These are phyloP conservation scores for Phalaenopsis aphrodite DNA, from an alignment of 106 monocot species.

Conservation along the genomic window DNA sequence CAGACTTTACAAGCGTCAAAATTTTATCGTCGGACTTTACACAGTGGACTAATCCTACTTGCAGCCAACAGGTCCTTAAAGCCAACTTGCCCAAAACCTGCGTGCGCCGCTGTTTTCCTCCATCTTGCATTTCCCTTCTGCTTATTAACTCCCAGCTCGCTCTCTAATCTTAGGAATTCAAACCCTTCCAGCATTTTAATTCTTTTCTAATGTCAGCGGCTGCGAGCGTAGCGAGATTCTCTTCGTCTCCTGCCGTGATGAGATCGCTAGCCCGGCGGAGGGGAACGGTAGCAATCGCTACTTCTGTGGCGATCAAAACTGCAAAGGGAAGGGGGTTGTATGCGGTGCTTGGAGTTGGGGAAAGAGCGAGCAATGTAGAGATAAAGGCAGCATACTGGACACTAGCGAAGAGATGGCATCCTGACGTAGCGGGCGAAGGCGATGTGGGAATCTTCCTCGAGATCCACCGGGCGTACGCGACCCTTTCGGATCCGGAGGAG, in stretches of 20 bases:
- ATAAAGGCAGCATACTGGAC: conserved; percentile 59
- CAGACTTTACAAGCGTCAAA: no score
- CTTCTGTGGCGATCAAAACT: not conserved
- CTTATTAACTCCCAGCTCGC: not conserved
- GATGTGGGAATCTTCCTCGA: conserved; percentile 21
- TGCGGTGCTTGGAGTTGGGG: conserved; percentile 34
- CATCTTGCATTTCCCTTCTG: not conserved
- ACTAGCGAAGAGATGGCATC: conserved; percentile 55
- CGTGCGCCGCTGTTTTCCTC: not conserved
- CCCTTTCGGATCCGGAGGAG: conserved; percentile 24
- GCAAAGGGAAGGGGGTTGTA: conserved; percentile 17
- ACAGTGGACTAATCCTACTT: no score
- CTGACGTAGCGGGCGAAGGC: conserved; percentile 22
- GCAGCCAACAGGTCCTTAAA: no score
- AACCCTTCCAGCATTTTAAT: not conserved
- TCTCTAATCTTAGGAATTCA: not conserved
- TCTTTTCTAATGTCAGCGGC: not conserved
- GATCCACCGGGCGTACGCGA: conserved; percentile 30
- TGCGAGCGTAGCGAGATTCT: not conserved
- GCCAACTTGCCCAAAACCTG: not conserved
- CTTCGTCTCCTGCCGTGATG: no score
- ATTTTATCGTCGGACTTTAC: no score
- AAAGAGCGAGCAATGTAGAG: conserved; percentile 36
- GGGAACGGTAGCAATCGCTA: not conserved
- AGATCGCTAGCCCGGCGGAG: not conserved